phyloP scores from a whole-genome alignment of 202 grass and related monocot genomes.

The Setaria italica region DNA sequence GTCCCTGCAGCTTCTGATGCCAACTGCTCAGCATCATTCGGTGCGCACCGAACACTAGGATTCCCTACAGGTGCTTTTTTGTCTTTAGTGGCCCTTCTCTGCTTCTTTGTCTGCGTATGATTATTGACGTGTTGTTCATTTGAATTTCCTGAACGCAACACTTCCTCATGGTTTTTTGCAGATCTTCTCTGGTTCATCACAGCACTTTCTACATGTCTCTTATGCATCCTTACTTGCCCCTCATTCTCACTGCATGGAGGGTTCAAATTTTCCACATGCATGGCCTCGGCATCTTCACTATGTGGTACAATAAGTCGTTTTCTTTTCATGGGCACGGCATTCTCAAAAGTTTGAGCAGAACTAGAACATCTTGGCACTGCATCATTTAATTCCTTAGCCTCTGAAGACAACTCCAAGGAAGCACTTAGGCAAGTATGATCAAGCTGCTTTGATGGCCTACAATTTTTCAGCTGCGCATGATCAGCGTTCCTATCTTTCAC shows the following conservation, averaged over 20 bases:
- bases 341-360: not conserved
- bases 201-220: slow-evolving; percentile 10
- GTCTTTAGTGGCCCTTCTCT: slow-evolving; percentile 18
- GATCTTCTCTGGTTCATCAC: not conserved
- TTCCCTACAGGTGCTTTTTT: slow-evolving; percentile 27
- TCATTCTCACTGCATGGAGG: not conserved
- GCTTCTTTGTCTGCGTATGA: slow-evolving; percentile 19
- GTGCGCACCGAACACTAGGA: not conserved
- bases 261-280: slow-evolving; percentile 16
- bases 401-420: not conserved
- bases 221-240: slow-evolving; percentile 1
- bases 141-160: not conserved
- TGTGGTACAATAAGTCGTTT: slow-evolving; percentile 26
- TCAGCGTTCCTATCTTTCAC: not conserved
- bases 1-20: slow-evolving; percentile 31
- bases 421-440: not conserved
- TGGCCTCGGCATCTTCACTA: slow-evolving; percentile 26
- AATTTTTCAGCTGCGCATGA: slow-evolving; percentile 7
- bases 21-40: not conserved
- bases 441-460: not conserved
- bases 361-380: not conserved
- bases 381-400: slow-evolving; percentile 12
- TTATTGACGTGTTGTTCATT: not conserved
- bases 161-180: slow-evolving; percentile 7
- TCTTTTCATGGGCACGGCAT: slow-evolving; percentile 15